Base-by-base conservation (phyloP, 345 rosid species). In the Brassica cretica region DNA sequence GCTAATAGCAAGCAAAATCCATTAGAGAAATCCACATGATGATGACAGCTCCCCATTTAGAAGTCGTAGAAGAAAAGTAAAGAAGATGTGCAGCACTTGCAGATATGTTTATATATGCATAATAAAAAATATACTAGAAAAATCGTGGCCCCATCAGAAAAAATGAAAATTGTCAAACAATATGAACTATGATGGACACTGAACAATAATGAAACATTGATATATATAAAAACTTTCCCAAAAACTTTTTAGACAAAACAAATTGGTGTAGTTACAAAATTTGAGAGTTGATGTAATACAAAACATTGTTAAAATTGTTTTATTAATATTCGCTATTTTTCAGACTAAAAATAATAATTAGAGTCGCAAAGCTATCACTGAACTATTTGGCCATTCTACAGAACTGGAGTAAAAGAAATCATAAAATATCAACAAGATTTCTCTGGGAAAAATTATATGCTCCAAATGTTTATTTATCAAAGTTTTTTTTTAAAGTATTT, bases 11-110 rank as follows among this genome's bases (percentile, higher is more conserved):
- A 69, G 67, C 78, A 60, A 74, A 63, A 74, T 74, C 82, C 71
- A 55, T 25, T 29, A 79, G 66, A 55, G 41, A 69, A 63, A 79
- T 69, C 82, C 66, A 63, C 78, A 64, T 39, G 82, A 79, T 69
- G 71, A 79, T 79, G 82, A 79, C 78, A 79, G 82, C 78, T 69
- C 82, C 71, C 78, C 78, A 74, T 69, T 69, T 74, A 68, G 62
- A 79, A 79, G 93, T 87, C 97, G 94, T 90, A 85, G 74, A 85
- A 83, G 87, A 84, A 88, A 91, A 94, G 97, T 72, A 86, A 93
- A 90, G 96, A 84, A 58, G 87, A 87, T 72, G 82, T 72, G 69
- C 83, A 79, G 84, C 84, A 62, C 85, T 84, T 77, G 65, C 83
- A 85, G 72, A 64, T 46, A 73, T 35, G 25, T 49, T 49, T 68